These are phyloP conservation scores for Clathrus columnatus DNA, from an alignment of 768 basidiomycete genomes.

Conservation along the genomic window DNA sequence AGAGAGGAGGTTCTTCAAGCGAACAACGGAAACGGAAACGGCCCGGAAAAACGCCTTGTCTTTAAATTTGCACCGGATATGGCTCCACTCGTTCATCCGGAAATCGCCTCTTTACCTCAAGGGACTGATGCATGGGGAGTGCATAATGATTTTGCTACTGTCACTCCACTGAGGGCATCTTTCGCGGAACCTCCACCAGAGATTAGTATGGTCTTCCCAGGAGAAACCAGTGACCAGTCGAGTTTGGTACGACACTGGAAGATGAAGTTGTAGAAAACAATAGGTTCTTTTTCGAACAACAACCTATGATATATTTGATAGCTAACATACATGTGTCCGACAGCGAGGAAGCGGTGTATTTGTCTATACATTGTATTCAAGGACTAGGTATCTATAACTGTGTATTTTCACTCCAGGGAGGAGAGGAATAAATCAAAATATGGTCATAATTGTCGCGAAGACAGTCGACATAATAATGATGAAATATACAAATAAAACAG, in stretches of 20 bases:
- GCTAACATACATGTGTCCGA: neutral
- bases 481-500: neutral
- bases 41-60: slow-evolving; percentile 26
- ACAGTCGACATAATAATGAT: neutral
- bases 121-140: slow-evolving; percentile 84
- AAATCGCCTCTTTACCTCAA: slow-evolving; percentile 47
- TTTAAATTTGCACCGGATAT: slow-evolving; percentile 78
- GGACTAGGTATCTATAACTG: no score
- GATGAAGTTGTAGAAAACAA: slow-evolving; percentile 41
- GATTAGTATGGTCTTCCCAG: slow-evolving; percentile 12
- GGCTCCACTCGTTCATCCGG: slow-evolving; percentile 55
- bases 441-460: neutral
- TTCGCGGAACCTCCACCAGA: slow-evolving; percentile 54
- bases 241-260: slow-evolving; percentile 42
- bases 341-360: neutral
- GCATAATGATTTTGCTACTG: slow-evolving; percentile 56
- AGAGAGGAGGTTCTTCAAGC: neutral
- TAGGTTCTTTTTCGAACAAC: no score
- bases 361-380: neutral
- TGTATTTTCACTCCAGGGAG: no score
- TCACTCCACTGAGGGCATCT: slow-evolving; percentile 68
- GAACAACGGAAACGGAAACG: neutral
- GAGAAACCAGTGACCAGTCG: slow-evolving; percentile 14
- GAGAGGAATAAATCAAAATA: neutral
- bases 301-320: neutral